A percentile compares a stretch with the other conserved stretches of the same genome.
Conservation (phyloP, 106 monocot genomes). For the Phalaenopsis equestris region DNA sequence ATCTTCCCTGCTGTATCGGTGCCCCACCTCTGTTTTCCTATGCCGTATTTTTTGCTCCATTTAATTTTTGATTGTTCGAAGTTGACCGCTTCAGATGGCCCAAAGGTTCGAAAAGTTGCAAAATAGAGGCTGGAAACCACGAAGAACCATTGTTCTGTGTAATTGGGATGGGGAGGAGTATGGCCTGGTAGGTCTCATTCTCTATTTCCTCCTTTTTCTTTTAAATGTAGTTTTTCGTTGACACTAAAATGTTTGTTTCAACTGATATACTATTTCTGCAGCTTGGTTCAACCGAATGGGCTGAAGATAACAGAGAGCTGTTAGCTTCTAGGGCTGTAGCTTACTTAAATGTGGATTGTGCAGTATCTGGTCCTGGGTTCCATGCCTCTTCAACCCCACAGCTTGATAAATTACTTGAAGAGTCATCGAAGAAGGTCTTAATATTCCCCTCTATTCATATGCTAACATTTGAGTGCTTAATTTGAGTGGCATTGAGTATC, state of each 20-base stretch:
- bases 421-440: slow-evolving; percentile 42
- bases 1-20: too few relatives aligned
- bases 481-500: not conserved
- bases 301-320: slow-evolving; percentile 59
- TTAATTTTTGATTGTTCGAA: too few relatives aligned
- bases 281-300: slow-evolving; percentile 86
- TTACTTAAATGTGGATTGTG: slow-evolving; percentile 57
- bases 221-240: not conserved
- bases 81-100: slow-evolving; percentile 25
- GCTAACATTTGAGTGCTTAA: not conserved
- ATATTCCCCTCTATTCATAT: not conserved
- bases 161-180: slow-evolving; percentile 89
- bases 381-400: slow-evolving; percentile 53
- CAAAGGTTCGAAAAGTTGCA: slow-evolving; percentile 48
- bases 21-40: too few relatives aligned
- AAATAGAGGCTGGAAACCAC: slow-evolving; percentile 72
- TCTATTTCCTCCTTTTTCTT: slow-evolving; percentile 2
- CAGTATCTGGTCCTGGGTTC: slow-evolving; percentile 54
- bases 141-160: slow-evolving; percentile 62
- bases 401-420: slow-evolving; percentile 49
- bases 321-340: slow-evolving; percentile 53
- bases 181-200: slow-evolving; percentile 41
- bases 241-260: not conserved
- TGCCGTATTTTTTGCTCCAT: too few relatives aligned
- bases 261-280: slow-evolving; percentile 12